Percentiles rank a stretch among this genome's conserved stretches.
Conservation (phyloP, 2,329 filamentous ascomycete genomes). For the Moelleriella libera region DNA sequence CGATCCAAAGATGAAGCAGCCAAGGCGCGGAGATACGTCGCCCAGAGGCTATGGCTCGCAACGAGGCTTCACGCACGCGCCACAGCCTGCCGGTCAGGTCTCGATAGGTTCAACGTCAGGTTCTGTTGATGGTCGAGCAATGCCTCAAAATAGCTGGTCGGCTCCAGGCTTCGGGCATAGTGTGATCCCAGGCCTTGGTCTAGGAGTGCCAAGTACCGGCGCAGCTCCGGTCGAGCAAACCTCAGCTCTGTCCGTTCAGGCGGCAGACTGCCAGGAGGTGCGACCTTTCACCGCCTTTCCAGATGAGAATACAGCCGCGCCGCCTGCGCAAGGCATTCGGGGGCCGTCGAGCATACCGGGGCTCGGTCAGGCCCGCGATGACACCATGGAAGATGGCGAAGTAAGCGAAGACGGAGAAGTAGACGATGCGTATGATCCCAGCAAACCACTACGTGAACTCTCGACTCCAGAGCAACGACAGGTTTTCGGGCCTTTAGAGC, state of each 20-base stretch:
- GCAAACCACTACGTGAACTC: background rate
- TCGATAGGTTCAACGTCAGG: background rate
- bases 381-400: slow-evolving; percentile 55
- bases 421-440: slow-evolving; percentile 39
- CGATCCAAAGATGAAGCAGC: slow-evolving; percentile 14
- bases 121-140: background rate
- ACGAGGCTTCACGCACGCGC: slow-evolving; percentile 6
- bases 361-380: slow-evolving; percentile 2
- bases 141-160: slow-evolving; percentile 9
- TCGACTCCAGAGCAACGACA: background rate
- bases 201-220: slow-evolving; percentile 11
- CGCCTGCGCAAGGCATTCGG: background rate
- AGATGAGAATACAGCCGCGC: too few species aligned
- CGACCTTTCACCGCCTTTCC: too few species aligned
- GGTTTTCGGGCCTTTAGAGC: background rate
- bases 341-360: slow-evolving; percentile 2
- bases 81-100: slow-evolving; percentile 1
- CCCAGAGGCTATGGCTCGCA: slow-evolving; percentile 10
- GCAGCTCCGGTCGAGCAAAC: slow-evolving; percentile 1
- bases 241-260: background rate
- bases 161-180: slow-evolving; percentile 10
- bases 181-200: slow-evolving; percentile 19
- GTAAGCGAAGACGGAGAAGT: slow-evolving; percentile 51
- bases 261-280: background rate
- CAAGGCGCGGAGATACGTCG: slow-evolving; percentile 12